Evolutionary conservation across 345 rosid species (phyloP).

Genomic region (Sisymbrium altissimum): DNA sequence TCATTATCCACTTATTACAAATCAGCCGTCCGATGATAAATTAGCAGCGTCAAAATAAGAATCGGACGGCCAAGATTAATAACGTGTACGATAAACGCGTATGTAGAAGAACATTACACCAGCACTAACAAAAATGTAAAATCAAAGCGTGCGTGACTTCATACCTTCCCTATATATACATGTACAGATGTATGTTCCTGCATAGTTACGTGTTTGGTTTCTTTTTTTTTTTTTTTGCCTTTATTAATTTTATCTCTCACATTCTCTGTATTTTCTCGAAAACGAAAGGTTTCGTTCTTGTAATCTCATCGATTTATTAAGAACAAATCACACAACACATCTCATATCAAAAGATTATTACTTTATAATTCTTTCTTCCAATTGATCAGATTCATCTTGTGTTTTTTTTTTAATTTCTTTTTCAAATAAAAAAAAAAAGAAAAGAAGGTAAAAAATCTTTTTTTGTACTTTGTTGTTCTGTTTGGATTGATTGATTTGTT

Average conservation of each 20-base stretch:
- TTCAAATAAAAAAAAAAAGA: too few species aligned
- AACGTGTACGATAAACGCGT: background rate
- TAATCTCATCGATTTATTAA: conserved; percentile 5
- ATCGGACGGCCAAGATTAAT: conserved; percentile 11
- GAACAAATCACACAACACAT: background rate
- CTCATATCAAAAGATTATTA: background rate
- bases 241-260: background rate
- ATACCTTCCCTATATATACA: background rate
- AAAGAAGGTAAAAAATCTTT: conserved; percentile 1
- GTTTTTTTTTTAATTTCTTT: background rate
- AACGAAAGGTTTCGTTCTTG: conserved; percentile 2
- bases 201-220: conserved; percentile 27
- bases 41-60: too few species aligned
- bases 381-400: background rate
- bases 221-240: background rate
- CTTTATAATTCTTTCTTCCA: background rate
- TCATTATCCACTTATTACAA: too few species aligned
- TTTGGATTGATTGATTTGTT: background rate
- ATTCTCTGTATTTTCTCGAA: background rate
- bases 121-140: background rate
- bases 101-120: background rate
- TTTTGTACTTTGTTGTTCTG: background rate
- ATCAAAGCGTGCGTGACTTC: conserved; percentile 2
- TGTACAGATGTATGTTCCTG: conserved; percentile 21
- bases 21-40: too few species aligned